These are phyloP conservation scores for Neonectria neomacrospora DNA, from an alignment of 2,329 filamentous ascomycete genomes.

Conservation along the genomic window DNA sequence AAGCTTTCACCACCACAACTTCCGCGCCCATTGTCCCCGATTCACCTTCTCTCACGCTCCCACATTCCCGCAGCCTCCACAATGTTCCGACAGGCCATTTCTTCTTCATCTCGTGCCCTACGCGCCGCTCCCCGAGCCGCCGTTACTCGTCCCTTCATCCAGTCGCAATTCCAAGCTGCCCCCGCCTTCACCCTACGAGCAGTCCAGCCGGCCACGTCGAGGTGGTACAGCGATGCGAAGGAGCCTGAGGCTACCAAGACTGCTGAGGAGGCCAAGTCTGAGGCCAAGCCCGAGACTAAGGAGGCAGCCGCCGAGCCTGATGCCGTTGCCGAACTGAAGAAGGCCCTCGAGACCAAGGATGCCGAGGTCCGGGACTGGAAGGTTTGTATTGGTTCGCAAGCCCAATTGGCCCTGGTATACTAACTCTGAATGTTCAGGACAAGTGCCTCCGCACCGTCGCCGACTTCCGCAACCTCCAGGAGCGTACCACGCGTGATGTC, in stretches of 20 bases:
- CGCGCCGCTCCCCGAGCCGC: conserved; percentile 54
- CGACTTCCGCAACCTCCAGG: conserved; percentile 98
- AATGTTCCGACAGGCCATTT: conserved; percentile 61
- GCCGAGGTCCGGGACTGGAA: conserved; percentile 79
- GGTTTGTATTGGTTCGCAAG: conserved; percentile 61
- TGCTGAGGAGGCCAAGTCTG: conserved; percentile 44
- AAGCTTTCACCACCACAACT: conserved; percentile 26
- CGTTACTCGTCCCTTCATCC: conserved; percentile 49
- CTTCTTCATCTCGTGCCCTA: conserved; percentile 57
- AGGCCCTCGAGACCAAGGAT: conserved; percentile 63
- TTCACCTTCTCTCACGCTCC: conserved; percentile 11
- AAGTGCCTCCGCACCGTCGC: conserved; percentile 93
- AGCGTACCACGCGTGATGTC: conserved; percentile 91
- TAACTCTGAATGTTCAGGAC: conserved; percentile 68
- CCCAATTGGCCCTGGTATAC: conserved; percentile 3
- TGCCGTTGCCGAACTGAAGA: conserved; percentile 59
- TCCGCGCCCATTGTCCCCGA: conserved; percentile 17
- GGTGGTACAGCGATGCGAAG: conserved; percentile 64
- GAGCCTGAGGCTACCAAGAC: conserved; percentile 47
- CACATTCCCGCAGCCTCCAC: conserved; percentile 30
- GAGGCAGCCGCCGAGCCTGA: conserved; percentile 47
- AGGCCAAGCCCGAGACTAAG: conserved; percentile 46
- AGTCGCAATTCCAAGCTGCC: conserved; percentile 52
- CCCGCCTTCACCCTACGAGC: conserved; percentile 52
- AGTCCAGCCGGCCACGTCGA: conserved; percentile 48